Evolutionary conservation across 306 rosid genomes (phyloP).

Genomic region (Canavalia gladiata): DNA sequence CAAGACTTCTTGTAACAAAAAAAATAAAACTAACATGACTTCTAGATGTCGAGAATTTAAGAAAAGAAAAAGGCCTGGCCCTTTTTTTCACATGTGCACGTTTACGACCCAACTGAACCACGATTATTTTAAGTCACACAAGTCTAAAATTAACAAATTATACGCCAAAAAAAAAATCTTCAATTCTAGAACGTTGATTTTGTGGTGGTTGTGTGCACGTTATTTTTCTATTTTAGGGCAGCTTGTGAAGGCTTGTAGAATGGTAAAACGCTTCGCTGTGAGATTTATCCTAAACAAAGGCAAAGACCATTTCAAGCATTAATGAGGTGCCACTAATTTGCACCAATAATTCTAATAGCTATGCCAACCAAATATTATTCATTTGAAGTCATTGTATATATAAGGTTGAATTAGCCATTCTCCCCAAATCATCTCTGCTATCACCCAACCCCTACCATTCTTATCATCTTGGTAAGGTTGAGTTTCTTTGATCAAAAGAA

Average conservation of each 20-base stretch:
- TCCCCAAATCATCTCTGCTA: background rate
- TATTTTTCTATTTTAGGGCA: constrained; percentile 18
- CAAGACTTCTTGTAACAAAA: no score
- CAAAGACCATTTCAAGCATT: constrained; percentile 53
- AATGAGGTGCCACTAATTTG: constrained; percentile 42
- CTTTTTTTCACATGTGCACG: background rate
- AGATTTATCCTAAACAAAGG: background rate
- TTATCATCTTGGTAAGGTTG: constrained; percentile 16
- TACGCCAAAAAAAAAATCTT: background rate
- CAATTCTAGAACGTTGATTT: constrained; percentile 33
- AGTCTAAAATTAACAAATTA: background rate
- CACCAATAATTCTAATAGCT: constrained; percentile 40
- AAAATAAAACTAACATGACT: no score
- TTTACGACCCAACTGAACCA: background rate
- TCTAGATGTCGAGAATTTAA: no score
- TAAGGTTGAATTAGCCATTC: constrained; percentile 1
- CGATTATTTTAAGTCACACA: background rate
- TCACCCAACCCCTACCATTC: constrained; percentile 29
- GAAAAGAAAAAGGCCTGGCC: background rate
- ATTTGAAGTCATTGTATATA: background rate
- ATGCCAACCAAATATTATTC: constrained; percentile 30
- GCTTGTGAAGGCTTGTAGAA: constrained; percentile 42
- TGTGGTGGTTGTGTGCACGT: constrained; percentile 33
- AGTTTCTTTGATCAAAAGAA: constrained; percentile 39
- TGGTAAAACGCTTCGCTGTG: constrained; percentile 26